A percentile compares a stretch with the other conserved stretches of the same genome.
phyloP scores from a whole-genome alignment of 2,329 filamentous ascomycete species.

The Aspergillus pseudoterreus region DNA sequence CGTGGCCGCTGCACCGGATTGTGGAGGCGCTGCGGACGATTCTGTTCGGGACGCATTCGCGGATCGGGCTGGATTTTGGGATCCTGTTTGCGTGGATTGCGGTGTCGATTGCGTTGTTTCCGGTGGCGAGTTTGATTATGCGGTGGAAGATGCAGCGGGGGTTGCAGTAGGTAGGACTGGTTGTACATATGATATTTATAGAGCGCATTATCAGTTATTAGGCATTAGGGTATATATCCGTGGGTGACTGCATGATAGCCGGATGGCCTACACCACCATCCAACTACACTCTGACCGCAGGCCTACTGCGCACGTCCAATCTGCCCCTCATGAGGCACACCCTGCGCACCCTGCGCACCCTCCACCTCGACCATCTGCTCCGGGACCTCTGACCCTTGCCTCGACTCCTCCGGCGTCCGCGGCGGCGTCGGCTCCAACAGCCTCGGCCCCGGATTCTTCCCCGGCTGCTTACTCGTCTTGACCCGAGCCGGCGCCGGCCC shows the following conservation, averaged over 20 bases:
- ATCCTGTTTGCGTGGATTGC: constrained; percentile 56
- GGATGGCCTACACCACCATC: too few species aligned
- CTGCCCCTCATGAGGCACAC: neutral
- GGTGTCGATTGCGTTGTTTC: constrained; percentile 24
- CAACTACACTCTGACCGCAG: too few species aligned
- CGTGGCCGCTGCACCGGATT: constrained; percentile 61
- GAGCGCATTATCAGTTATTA: too few species aligned
- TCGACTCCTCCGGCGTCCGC: neutral
- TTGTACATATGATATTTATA: neutral
- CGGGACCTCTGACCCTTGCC: neutral
- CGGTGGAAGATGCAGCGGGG: constrained; percentile 30
- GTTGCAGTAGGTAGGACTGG: neutral
- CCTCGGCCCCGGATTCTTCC: constrained; percentile 22
- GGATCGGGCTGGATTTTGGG: constrained; percentile 59
- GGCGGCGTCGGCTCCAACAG: constrained; percentile 3
- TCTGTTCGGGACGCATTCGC: constrained; percentile 56
- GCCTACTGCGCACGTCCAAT: neutral
- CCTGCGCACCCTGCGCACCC: neutral
- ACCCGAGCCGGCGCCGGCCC: constrained; percentile 23
- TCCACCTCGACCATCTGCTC: neutral
- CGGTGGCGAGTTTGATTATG: constrained; percentile 28
- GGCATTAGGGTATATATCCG: too few species aligned
- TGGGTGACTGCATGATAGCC: too few species aligned
- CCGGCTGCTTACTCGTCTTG: constrained; percentile 18
- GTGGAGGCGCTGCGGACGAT: constrained; percentile 59